Conservation (phyloP, 352 stramenopile genomes). For the Salisapilia sapeloensis region DNA sequence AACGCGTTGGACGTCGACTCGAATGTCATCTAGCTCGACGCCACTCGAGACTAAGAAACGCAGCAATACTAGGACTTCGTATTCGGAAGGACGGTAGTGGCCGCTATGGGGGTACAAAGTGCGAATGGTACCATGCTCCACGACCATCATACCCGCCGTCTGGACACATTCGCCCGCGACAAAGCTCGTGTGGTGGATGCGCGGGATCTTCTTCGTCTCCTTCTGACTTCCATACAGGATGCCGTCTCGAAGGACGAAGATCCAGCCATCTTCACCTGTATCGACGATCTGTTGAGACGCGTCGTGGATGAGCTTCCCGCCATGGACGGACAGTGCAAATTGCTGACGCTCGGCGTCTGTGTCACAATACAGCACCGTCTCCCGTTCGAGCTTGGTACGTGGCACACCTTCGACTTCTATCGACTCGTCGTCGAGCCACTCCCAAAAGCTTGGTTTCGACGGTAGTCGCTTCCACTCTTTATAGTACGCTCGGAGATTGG, state of each 20-base stretch:
- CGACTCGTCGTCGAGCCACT: constrained; percentile 77
- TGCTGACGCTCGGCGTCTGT: constrained; percentile 77
- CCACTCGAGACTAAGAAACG: constrained; percentile 85
- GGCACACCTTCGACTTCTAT: constrained; percentile 79
- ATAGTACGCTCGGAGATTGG: constrained; percentile 94
- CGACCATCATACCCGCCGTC: constrained; percentile 93
- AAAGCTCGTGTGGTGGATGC: constrained; percentile 97
- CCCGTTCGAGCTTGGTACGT: constrained; percentile 85
- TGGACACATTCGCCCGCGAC: constrained; percentile 93
- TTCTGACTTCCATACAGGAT: constrained; percentile 90
- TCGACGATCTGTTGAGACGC: constrained; percentile 59
- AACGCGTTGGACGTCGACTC: constrained; percentile 92
- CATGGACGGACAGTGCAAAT: constrained; percentile 71
- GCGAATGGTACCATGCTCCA: constrained; percentile 81
- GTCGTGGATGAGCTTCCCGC: constrained; percentile 48
- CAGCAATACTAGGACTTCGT: constrained; percentile 88
- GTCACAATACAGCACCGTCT: constrained; percentile 91
- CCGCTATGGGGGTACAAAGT: constrained; percentile 95
- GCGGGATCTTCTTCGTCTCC: constrained; percentile 83
- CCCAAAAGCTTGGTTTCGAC: constrained; percentile 72
- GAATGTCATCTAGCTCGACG: constrained; percentile 79
- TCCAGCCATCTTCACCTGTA: constrained; percentile 90
- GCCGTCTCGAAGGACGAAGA: constrained; percentile 92
- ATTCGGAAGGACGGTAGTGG: constrained; percentile 92
- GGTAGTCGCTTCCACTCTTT: constrained; percentile 89